A percentile compares a stretch with the other conserved stretches of the same genome.
These are phyloP conservation scores for Albatrellus ellisii DNA, from an alignment of 768 basidiomycete species.

Conservation along the genomic window DNA sequence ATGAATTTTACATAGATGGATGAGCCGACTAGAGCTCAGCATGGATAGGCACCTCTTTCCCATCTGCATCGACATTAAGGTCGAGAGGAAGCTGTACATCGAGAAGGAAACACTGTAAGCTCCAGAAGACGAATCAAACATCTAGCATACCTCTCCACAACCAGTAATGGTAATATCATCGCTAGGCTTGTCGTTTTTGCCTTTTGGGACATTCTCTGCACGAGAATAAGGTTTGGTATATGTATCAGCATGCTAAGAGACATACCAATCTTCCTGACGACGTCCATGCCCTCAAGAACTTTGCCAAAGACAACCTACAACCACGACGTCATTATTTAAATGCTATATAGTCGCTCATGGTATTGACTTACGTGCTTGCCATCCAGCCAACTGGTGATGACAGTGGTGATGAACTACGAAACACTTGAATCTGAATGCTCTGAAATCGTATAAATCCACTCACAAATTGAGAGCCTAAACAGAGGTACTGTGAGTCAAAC, in stretches of 20 bases:
- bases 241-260: background rate
- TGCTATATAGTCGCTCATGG: background rate
- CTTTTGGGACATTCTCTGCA: conserved; percentile 65
- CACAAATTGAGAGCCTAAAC: conserved; percentile 79
- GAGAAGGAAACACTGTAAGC: conserved; percentile 1
- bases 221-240: conserved; percentile 9
- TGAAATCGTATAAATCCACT: conserved; percentile 16
- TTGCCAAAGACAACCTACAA: conserved; percentile 82
- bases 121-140: too few relatives aligned
- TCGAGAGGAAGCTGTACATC: conserved; percentile 36
- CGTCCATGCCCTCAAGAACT: conserved; percentile 86
- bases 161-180: conserved; percentile 72
- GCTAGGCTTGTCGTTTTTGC: conserved; percentile 53
- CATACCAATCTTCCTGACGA: conserved; percentile 65
- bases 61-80: conserved; percentile 36
- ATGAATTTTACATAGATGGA: conserved; percentile 16
- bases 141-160: conserved; percentile 79
- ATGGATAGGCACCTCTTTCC: conserved; percentile 86
- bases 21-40: conserved; percentile 70
- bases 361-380: conserved; percentile 56
- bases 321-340: conserved; percentile 12
- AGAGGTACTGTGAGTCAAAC: conserved; percentile 7
- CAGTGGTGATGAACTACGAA: conserved; percentile 82
- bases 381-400: conserved; percentile 81
- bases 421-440: conserved; percentile 1